Base-by-base conservation (phyloP, 805 yeast species). In the Candida yuanshanica region DNA sequence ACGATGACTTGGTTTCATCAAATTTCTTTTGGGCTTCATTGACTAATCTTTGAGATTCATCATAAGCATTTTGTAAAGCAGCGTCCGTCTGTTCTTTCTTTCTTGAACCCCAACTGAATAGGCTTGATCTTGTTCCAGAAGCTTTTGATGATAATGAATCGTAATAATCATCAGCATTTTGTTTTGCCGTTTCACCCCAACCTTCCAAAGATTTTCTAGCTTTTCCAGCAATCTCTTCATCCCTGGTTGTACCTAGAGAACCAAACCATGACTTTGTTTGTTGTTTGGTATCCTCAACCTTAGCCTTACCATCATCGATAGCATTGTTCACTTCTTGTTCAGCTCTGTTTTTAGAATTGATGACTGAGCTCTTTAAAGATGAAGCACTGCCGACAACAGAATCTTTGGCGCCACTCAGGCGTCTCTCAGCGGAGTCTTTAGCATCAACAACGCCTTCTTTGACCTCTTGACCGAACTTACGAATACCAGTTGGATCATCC, bases 121-220 rank as follows among this genome's bases (percentile, higher is more conserved):
- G 38, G 8, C 53, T 41, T 4, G 35, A 20, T 31, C 42, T 39
- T 11, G 39, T 38, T 23, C 44, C 41, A 8, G 43, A 33, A 2
- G 37, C 39, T 14, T 34, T 46, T 14, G 47, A 14, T 10, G 35
- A 42, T 2, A 54, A 20, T 6, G 56, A 44, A 5, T 56, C 58
- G 26, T 53, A 53, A 33, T 54, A 54, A 13, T 51, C 59, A 36
- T 43, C 39, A 4, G 60, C 53, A 32, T 41, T 51, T 33, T 51
- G 51, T 11, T 52, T 52, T 5, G 75, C 76, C 36, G 64, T 58
- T 37, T 70, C 74, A 26, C 77, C 74, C 70, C 74, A 72, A 1
- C 77, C 77, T 20, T 52, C 55, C 4, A 70, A 58, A 4, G 69
- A 54, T 5, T 55, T 48, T 37, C 58, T 58, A 4, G 74, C 68